Conservation (phyloP, 768 basidiomycete genomes). For the Crepidotus variabilis region DNA sequence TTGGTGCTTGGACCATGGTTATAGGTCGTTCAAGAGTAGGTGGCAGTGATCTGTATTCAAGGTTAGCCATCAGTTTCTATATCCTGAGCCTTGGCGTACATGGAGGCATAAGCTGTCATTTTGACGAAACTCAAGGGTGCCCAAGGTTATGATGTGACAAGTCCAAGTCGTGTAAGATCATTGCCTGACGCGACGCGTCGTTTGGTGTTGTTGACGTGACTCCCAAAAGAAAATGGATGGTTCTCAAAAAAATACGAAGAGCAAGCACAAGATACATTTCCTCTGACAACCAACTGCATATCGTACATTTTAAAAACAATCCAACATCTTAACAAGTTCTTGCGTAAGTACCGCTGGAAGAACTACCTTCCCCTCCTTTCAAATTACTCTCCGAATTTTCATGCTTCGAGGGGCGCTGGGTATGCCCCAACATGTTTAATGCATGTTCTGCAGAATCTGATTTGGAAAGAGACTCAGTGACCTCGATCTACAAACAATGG, state of each 20-base stretch:
- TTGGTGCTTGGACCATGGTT: constrained; percentile 34
- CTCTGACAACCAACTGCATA: too few species aligned
- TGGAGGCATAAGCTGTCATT: constrained; percentile 16
- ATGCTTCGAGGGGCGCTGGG: constrained; percentile 21
- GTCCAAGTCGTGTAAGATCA: neutral
- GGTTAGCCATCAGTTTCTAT: neutral
- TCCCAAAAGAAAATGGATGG: neutral
- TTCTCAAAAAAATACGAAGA: neutral
- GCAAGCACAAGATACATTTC: too few species aligned
- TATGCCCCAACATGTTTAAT: constrained; percentile 38
- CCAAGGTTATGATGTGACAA: neutral
- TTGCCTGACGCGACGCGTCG: constrained; percentile 13
- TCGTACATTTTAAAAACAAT: too few species aligned
- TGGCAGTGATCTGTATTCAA: constrained; percentile 18
- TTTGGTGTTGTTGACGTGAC: constrained; percentile 32
- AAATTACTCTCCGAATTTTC: constrained; percentile 43
- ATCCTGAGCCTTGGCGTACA: constrained; percentile 6
- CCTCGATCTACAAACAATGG: constrained; percentile 42
- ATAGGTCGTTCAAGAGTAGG: constrained; percentile 27
- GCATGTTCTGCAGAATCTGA: constrained; percentile 47
- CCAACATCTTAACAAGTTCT: constrained; percentile 51
- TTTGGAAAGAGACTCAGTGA: constrained; percentile 55
- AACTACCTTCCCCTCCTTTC: constrained; percentile 42
- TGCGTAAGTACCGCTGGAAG: constrained; percentile 60
- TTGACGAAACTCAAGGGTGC: neutral